phyloP scores from a whole-genome alignment of 2,329 filamentous ascomycete species.

The Xylariaceae sp. region DNA sequence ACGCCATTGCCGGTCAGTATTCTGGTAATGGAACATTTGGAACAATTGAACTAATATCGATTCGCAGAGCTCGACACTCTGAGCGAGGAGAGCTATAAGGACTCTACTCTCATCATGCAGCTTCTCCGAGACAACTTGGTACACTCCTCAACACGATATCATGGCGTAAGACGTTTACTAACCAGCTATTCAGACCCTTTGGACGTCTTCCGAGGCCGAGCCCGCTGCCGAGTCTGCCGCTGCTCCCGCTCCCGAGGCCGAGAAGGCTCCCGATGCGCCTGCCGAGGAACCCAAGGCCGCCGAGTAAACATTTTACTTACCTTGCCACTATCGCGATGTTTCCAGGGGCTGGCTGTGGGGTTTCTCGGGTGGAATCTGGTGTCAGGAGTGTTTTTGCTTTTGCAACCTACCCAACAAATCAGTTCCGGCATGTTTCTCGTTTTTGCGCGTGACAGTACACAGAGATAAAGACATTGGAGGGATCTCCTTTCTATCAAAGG shows the following conservation, averaged over 20 bases:
- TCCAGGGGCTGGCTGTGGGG: constrained; percentile 43
- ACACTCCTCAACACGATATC: constrained; percentile 33
- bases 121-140: constrained; percentile 95
- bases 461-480: constrained; percentile 37
- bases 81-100: constrained; percentile 99
- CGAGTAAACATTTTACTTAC: constrained; percentile 48
- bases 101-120: constrained; percentile 98
- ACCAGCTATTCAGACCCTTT: constrained; percentile 70
- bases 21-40: background rate
- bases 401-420: constrained; percentile 40
- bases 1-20: constrained; percentile 77
- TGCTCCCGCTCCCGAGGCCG: constrained; percentile 52
- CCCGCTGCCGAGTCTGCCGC: constrained; percentile 55
- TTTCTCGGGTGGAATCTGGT: constrained; percentile 51
- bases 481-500: constrained; percentile 31
- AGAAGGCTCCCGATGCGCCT: constrained; percentile 55
- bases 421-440: constrained; percentile 44
- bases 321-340: constrained; percentile 40
- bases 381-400: constrained; percentile 62
- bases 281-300: constrained; percentile 67
- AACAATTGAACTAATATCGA: constrained; percentile 22
- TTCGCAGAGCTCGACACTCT: constrained; percentile 84
- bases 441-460: constrained; percentile 49
- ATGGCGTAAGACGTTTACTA: background rate
- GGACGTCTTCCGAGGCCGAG: constrained; percentile 98